Conservation (phyloP, 225 moss, liverwort and hornwort species). For the Bryoerythrophyllum caledonicum region DNA sequence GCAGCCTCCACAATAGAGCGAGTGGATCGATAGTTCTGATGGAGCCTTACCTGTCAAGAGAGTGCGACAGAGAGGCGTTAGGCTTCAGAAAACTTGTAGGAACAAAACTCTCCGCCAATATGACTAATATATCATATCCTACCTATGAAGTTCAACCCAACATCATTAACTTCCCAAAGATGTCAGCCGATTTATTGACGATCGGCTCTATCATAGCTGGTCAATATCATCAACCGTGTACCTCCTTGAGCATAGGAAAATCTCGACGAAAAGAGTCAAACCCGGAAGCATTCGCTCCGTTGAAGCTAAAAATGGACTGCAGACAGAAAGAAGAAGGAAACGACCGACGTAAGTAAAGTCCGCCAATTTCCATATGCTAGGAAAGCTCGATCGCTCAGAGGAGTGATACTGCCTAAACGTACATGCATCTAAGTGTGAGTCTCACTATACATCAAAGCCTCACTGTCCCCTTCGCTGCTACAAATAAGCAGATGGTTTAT, state of each 20-base stretch:
- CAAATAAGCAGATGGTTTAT: background rate
- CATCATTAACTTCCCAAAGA: background rate
- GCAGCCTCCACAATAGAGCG: conserved; percentile 94
- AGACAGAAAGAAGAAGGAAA: conserved; percentile 1
- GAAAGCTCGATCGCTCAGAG: conserved; percentile 13
- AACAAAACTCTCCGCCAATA: background rate
- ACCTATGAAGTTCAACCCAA: conserved; percentile 2
- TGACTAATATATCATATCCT: conserved; percentile 14
- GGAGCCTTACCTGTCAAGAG: conserved; percentile 69
- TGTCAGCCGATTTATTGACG: background rate
- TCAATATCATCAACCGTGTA: conserved; percentile 18
- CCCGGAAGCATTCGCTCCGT: conserved; percentile 86
- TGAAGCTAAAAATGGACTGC: conserved; percentile 98
- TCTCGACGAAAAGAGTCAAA: conserved; percentile 85
- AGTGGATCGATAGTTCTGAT: conserved; percentile 94
- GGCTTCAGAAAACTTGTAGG: background rate
- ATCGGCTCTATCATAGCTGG: conserved; percentile 1
- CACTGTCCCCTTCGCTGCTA: background rate
- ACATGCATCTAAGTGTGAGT: background rate
- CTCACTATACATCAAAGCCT: background rate
- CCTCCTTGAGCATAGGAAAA: conserved; percentile 83
- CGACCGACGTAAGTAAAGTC: conserved; percentile 2
- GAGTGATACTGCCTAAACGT: background rate
- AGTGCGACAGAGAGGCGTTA: conserved; percentile 10
- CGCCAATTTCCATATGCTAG: background rate